phyloP scores from a whole-genome alignment of 1,139 yeast genomes.

The Geotrichum klebahnii region DNA sequence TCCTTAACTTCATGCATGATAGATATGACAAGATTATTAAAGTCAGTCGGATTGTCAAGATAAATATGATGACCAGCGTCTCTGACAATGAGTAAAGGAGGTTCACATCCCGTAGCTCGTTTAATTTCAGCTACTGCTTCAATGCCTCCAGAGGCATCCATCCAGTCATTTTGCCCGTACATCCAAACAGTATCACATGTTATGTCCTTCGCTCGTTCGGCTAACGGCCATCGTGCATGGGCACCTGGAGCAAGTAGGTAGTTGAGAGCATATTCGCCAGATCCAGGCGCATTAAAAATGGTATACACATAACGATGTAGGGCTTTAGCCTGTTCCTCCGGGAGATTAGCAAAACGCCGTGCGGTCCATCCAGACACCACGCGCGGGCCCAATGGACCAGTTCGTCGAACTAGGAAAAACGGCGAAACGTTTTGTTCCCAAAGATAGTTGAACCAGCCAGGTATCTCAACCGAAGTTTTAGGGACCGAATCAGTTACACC shows the following conservation, averaged over 20 bases:
- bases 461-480: constrained; percentile 14
- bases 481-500: neutral
- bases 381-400: constrained; percentile 35
- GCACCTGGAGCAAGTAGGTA: constrained; percentile 68
- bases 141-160: constrained; percentile 73
- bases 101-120: constrained; percentile 4
- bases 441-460: constrained; percentile 25
- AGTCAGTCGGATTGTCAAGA: constrained; percentile 64
- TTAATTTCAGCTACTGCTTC: constrained; percentile 30
- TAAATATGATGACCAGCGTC: constrained; percentile 77
- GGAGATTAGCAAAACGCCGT: constrained; percentile 31
- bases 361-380: constrained; percentile 34
- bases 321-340: constrained; percentile 23
- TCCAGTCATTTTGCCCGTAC: constrained; percentile 84
- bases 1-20: constrained; percentile 34
- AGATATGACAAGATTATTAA: constrained; percentile 43
- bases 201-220: constrained; percentile 53
- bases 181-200: constrained; percentile 52
- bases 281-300: constrained; percentile 56
- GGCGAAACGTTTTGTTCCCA: constrained; percentile 36
- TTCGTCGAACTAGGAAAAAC: constrained; percentile 29
- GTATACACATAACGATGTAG: constrained; percentile 58
- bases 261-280: constrained; percentile 64
- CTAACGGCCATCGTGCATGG: constrained; percentile 67
- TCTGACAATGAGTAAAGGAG: constrained; percentile 41